Evolutionary conservation across 345 rosid genomes (phyloP).

Genomic region (Capsella bursapastoris): DNA sequence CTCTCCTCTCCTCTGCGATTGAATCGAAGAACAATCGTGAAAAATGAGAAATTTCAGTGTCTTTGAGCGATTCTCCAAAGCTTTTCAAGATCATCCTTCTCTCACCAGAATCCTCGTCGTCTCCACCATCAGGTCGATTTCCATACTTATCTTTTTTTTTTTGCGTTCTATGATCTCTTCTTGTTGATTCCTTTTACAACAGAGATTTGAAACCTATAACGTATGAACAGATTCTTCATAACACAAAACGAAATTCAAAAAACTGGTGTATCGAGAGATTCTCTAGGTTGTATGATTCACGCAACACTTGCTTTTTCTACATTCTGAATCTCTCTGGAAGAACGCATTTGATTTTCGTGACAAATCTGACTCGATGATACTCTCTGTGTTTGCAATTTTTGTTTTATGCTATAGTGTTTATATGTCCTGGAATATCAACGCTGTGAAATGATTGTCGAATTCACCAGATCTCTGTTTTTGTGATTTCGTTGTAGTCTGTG

Average conservation of each 20-base stretch:
- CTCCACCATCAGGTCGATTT: slow-evolving; percentile 75
- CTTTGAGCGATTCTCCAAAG: slow-evolving; percentile 62
- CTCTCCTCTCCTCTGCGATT: neutral
- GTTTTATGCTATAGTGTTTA: slow-evolving; percentile 15
- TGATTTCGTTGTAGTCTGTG: slow-evolving; percentile 13
- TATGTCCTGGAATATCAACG: neutral
- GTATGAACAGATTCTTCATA: neutral
- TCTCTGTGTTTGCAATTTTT: slow-evolving; percentile 7
- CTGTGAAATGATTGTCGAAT: slow-evolving; percentile 11
- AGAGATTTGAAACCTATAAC: neutral
- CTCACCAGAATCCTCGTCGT: slow-evolving; percentile 70
- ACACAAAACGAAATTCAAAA: no score
- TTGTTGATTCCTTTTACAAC: neutral
- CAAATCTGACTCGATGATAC: slow-evolving; percentile 12
- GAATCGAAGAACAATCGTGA: neutral
- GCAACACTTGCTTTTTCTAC: slow-evolving; percentile 26
- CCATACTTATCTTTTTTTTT: neutral
- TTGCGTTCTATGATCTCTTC: neutral
- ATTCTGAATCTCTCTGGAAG: neutral
- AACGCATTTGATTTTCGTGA: neutral
- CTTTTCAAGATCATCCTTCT: slow-evolving; percentile 69
- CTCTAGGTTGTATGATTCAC: slow-evolving; percentile 32
- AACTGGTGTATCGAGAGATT: neutral
- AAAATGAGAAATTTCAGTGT: slow-evolving; percentile 68
- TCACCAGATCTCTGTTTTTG: slow-evolving; percentile 33